Percentiles rank a stretch among this genome's conserved stretches.
These are phyloP conservation scores for Tubosaeta sp. DNA, from an alignment of 768 basidiomycete genomes.

Conservation along the genomic window DNA sequence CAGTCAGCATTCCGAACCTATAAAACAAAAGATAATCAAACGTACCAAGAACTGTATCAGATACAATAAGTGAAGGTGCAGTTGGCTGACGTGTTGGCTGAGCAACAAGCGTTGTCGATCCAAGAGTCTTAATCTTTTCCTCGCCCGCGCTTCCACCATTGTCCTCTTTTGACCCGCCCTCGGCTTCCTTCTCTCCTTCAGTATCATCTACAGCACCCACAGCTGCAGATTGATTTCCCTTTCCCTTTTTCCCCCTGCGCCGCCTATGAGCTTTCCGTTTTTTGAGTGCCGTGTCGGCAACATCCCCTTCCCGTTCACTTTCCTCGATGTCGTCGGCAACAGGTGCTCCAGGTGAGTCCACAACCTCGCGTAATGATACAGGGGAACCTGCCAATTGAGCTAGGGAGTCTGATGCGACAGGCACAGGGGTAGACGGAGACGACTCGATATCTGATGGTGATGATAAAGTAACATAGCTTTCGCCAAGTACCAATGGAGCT, in stretches of 20 bases:
- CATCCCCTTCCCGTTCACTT: slow-evolving; percentile 51
- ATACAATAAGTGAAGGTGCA: slow-evolving; percentile 59
- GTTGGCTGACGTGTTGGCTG: slow-evolving; percentile 18
- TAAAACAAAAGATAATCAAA: neutral
- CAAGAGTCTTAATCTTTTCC: slow-evolving; percentile 11
- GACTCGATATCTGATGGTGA: neutral
- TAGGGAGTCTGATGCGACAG: neutral
- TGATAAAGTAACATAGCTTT: neutral
- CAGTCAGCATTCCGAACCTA: slow-evolving; percentile 4
- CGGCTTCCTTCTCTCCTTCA: slow-evolving; percentile 24
- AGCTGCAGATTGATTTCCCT: slow-evolving; percentile 32
- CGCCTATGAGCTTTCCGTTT: slow-evolving; percentile 37
- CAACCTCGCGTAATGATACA: neutral
- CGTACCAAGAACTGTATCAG: slow-evolving; percentile 72
- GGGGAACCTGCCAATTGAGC: slow-evolving; percentile 6
- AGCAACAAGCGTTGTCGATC: slow-evolving; percentile 20
- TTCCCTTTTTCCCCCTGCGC: slow-evolving; percentile 50
- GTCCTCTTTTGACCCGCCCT: slow-evolving; percentile 35
- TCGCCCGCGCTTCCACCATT: slow-evolving; percentile 23
- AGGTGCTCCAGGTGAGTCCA: slow-evolving; percentile 7
- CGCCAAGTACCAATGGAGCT: neutral
- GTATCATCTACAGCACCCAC: slow-evolving; percentile 18
- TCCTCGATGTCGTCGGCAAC: slow-evolving; percentile 47
- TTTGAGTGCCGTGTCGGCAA: slow-evolving; percentile 38
- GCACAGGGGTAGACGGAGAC: neutral